These are phyloP conservation scores for Naganishia friedmannii DNA, from an alignment of 768 basidiomycete species.

Conservation along the genomic window DNA sequence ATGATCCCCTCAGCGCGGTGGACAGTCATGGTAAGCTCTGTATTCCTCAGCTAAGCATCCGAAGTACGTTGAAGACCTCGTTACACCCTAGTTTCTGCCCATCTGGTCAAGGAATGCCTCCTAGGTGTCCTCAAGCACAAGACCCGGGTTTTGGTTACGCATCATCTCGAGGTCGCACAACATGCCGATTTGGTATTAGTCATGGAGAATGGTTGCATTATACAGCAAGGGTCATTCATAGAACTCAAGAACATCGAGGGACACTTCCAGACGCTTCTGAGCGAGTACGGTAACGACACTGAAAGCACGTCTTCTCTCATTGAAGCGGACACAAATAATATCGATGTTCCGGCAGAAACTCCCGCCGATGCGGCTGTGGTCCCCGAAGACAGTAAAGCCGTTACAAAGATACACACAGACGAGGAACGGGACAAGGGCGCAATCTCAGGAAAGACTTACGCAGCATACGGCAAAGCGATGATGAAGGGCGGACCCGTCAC, in stretches of 20 bases:
- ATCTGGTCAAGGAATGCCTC: constrained; percentile 64
- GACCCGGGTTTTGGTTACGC: constrained; percentile 62
- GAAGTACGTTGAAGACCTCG: constrained; percentile 66
- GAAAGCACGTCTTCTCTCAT: neutral
- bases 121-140: constrained; percentile 54
- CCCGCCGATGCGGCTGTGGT: neutral
- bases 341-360: neutral
- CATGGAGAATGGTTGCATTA: constrained; percentile 53
- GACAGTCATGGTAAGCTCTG: constrained; percentile 20
- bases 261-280: constrained; percentile 42
- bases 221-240: constrained; percentile 64
- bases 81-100: constrained; percentile 58
- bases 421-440: constrained; percentile 63
- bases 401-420: constrained; percentile 55
- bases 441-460: constrained; percentile 58
- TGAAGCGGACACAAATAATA: too few species aligned
- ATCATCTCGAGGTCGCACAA: constrained; percentile 47
- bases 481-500: constrained; percentile 53
- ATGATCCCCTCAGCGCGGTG: constrained; percentile 41
- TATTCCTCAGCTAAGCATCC: constrained; percentile 36
- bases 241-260: constrained; percentile 27
- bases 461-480: constrained; percentile 56
- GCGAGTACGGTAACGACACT: constrained; percentile 50
- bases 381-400: neutral
- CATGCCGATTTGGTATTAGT: constrained; percentile 46